Evolutionary conservation across 805 yeast genomes (phyloP).

Genomic region (Lachancea fermentati): DNA sequence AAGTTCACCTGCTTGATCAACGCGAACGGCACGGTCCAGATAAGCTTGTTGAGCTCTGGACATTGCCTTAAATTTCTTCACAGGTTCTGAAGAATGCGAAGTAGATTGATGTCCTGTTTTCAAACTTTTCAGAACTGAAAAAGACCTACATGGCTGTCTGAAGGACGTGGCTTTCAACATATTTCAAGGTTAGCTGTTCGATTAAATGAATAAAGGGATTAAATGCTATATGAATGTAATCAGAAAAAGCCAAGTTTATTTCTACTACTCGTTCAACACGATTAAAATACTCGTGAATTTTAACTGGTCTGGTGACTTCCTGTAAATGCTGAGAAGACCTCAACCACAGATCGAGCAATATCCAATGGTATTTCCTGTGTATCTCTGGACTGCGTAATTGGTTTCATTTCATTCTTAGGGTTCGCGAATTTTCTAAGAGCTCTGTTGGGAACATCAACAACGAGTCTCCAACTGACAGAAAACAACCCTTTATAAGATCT

Average conservation of each 20-base stretch:
- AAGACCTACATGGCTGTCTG: neutral
- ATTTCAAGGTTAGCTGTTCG: too few species aligned
- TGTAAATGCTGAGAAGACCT: conserved; percentile 32
- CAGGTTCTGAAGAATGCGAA: neutral
- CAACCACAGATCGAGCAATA: conserved; percentile 43
- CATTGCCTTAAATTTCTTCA: conserved; percentile 25
- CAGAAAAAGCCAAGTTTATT: too few species aligned
- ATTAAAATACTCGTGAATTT: too few species aligned
- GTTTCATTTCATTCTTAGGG: conserved; percentile 41
- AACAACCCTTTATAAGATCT: conserved; percentile 48
- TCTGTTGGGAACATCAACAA: conserved; percentile 47
- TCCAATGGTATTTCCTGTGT: conserved; percentile 52
- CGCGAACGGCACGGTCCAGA: conserved; percentile 72
- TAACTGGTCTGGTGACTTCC: too few species aligned
- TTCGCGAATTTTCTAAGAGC: conserved; percentile 41
- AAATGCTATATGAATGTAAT: too few species aligned
- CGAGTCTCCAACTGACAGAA: conserved; percentile 47
- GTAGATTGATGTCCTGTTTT: neutral
- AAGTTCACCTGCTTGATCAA: conserved; percentile 96
- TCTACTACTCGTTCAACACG: neutral
- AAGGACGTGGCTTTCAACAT: neutral
- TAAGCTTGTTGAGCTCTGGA: conserved; percentile 59
- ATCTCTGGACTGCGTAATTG: conserved; percentile 56
- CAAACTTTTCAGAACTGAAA: conserved; percentile 3
- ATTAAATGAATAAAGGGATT: too few species aligned